These are phyloP conservation scores for Leishmania tarentolae DNA, from an alignment of 208 protist species.

Conservation along the genomic window DNA sequence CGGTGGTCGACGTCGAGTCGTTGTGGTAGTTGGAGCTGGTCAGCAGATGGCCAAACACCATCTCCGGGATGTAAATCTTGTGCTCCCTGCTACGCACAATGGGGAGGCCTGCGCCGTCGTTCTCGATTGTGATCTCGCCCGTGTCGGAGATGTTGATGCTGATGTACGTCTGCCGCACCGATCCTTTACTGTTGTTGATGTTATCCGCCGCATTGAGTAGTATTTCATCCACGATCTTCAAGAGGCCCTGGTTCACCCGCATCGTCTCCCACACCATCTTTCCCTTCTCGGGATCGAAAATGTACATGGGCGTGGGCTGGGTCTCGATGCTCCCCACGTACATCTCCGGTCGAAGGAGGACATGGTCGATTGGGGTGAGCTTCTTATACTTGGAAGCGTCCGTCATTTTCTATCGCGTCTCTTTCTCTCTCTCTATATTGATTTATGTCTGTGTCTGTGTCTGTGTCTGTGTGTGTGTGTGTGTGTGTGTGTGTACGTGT, in stretches of 20 bases:
- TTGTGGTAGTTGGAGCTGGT: constrained; percentile 98
- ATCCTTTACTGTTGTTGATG: constrained; percentile 75
- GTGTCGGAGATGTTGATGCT: constrained; percentile 89
- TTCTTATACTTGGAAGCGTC: constrained; percentile 92
- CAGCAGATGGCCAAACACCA: constrained; percentile 97
- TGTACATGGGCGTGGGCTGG: constrained; percentile 80
- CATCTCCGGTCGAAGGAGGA: constrained; percentile 97
- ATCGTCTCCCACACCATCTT: constrained; percentile 90
- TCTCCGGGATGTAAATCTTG: constrained; percentile 96
- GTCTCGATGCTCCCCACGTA: constrained; percentile 97
- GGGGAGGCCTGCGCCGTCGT: constrained; percentile 95
- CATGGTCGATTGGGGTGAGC: constrained; percentile 95
- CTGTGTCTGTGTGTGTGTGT: neutral
- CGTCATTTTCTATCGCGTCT: constrained; percentile 43
- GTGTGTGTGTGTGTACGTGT: neutral
- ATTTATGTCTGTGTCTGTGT: constrained; percentile 2
- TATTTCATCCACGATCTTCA: constrained; percentile 99
- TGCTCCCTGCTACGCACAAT: constrained; percentile 92
- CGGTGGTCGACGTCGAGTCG: constrained; percentile 86
- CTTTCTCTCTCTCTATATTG: too few relatives aligned
- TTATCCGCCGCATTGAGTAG: constrained; percentile 98
- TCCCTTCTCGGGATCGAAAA: constrained; percentile 86
- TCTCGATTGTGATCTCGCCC: constrained; percentile 93
- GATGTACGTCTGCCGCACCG: constrained; percentile 86
- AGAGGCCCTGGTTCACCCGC: constrained; percentile 95